Conservation (phyloP, 2,329 filamentous ascomycete species). For the Neonectria magnoliae region DNA sequence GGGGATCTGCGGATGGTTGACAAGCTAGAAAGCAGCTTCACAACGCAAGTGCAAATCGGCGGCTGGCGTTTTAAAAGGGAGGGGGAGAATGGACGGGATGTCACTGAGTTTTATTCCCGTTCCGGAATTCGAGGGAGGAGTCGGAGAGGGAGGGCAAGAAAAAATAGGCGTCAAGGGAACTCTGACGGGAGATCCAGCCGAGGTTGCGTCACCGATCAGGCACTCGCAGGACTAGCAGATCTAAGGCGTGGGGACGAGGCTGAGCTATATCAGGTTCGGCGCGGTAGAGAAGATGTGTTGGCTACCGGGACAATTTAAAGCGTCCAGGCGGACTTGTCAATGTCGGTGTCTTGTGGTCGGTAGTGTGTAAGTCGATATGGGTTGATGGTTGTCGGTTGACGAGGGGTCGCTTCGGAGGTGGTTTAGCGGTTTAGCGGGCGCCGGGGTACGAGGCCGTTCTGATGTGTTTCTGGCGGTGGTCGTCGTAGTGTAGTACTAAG, state of each 20-base stretch:
- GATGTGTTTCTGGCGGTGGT: conserved; percentile 2
- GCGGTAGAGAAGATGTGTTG: conserved; percentile 25
- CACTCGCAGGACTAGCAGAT: conserved; percentile 37
- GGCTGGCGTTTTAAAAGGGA: conserved; percentile 12
- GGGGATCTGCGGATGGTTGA: conserved; percentile 26
- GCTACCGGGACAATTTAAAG: conserved; percentile 34
- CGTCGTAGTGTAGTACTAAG: conserved; percentile 1
- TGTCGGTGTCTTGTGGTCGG: conserved; percentile 4
- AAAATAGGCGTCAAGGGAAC: conserved; percentile 29
- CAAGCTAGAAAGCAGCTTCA: conserved; percentile 8
- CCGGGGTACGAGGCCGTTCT: background rate
- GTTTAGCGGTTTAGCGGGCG: background rate
- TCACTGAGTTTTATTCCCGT: conserved; percentile 13
- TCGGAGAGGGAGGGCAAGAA: conserved; percentile 3
- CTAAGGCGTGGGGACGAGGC: conserved; percentile 40
- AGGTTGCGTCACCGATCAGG: conserved; percentile 41
- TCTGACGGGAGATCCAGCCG: conserved; percentile 32
- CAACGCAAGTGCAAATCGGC: background rate
- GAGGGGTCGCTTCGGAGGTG: background rate
- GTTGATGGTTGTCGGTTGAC: conserved; percentile 7
- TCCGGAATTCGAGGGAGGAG: conserved; percentile 38
- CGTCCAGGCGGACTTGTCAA: conserved; percentile 15
- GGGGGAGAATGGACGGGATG: background rate
- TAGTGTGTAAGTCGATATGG: conserved; percentile 22
- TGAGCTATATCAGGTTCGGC: conserved; percentile 37